Percentiles rank a stretch among this genome's conserved stretches.
phyloP scores from a whole-genome alignment of 257 asterid genomes.

The Thymus mandschuricus region DNA sequence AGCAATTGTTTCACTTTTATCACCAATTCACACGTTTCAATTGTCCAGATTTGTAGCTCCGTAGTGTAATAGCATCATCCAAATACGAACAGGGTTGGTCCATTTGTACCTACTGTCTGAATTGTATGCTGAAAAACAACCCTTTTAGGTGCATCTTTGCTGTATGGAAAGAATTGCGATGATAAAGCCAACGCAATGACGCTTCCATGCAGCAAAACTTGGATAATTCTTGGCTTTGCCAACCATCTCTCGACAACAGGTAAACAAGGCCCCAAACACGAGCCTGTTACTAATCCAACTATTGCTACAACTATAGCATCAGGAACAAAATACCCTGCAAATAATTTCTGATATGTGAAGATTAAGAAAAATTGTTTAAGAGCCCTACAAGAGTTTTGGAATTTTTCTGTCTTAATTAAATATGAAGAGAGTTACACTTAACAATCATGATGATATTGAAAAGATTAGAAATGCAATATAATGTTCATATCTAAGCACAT shows the following conservation, averaged over 20 bases:
- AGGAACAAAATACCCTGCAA: slow-evolving; percentile 89
- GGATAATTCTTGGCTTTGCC: slow-evolving; percentile 66
- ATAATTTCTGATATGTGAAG: slow-evolving; percentile 24
- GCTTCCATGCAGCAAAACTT: slow-evolving; percentile 67
- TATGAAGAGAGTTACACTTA: not conserved
- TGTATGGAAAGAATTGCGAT: slow-evolving; percentile 94
- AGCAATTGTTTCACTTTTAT: slow-evolving; percentile 9
- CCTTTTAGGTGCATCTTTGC: slow-evolving; percentile 95
- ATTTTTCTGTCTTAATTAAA: not conserved
- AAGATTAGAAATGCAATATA: slow-evolving; percentile 8
- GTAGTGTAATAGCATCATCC: not conserved
- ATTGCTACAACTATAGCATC: slow-evolving; percentile 80
- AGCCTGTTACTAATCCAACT: slow-evolving; percentile 85
- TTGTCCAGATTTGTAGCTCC: slow-evolving; percentile 15
- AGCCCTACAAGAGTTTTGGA: not conserved
- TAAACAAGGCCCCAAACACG: slow-evolving; percentile 90
- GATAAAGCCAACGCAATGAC: slow-evolving; percentile 81
- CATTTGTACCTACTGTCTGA: slow-evolving; percentile 65
- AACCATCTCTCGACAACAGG: slow-evolving; percentile 83
- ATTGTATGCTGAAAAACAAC: slow-evolving; percentile 84
- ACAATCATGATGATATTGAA: slow-evolving; percentile 30
- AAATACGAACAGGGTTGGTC: slow-evolving; percentile 23
- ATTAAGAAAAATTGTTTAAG: slow-evolving; percentile 5
- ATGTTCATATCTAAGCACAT: slow-evolving; percentile 20
- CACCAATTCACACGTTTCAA: slow-evolving; percentile 3